phyloP scores from a whole-genome alignment of 2,329 filamentous ascomycete genomes.

The Ambrosiella xylebori region DNA sequence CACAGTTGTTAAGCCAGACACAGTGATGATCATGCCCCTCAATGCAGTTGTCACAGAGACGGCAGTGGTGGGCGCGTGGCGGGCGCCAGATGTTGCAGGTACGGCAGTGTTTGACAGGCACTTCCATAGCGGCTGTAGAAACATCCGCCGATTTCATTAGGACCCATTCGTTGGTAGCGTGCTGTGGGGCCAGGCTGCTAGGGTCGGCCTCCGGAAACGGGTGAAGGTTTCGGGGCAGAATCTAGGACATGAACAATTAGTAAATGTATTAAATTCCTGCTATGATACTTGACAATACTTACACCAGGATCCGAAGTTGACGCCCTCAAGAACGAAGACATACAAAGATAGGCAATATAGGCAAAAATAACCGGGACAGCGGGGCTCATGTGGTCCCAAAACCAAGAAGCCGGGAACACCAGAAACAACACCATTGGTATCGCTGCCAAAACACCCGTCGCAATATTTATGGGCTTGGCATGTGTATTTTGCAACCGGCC shows the following conservation, averaged over 20 bases:
- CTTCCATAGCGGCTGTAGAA: constrained; percentile 78
- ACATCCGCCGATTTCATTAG: constrained; percentile 67
- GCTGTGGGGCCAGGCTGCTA: constrained; percentile 70
- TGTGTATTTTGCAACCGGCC: constrained; percentile 78
- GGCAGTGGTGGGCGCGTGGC: constrained; percentile 87
- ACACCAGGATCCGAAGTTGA: constrained; percentile 86
- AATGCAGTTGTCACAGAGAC: constrained; percentile 90
- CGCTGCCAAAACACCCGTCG: constrained; percentile 64
- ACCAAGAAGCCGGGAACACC: constrained; percentile 63
- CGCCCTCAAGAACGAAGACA: constrained; percentile 88
- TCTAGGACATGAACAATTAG: constrained; percentile 31
- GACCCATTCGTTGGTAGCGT: constrained; percentile 83
- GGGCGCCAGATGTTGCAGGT: constrained; percentile 97
- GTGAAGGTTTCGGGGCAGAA: constrained; percentile 82
- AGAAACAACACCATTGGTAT: constrained; percentile 73
- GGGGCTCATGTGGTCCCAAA: constrained; percentile 75
- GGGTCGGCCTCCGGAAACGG: constrained; percentile 61
- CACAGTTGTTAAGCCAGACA: constrained; percentile 97
- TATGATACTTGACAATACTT: constrained; percentile 26
- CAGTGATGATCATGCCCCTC: constrained; percentile 97
- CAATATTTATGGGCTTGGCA: constrained; percentile 75
- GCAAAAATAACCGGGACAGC: constrained; percentile 79
- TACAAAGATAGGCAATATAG: constrained; percentile 77
- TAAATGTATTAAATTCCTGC: background rate
- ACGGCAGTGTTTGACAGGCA: constrained; percentile 95